phyloP scores from a whole-genome alignment of 805 yeast genomes.

The Komagataella phaffii region DNA sequence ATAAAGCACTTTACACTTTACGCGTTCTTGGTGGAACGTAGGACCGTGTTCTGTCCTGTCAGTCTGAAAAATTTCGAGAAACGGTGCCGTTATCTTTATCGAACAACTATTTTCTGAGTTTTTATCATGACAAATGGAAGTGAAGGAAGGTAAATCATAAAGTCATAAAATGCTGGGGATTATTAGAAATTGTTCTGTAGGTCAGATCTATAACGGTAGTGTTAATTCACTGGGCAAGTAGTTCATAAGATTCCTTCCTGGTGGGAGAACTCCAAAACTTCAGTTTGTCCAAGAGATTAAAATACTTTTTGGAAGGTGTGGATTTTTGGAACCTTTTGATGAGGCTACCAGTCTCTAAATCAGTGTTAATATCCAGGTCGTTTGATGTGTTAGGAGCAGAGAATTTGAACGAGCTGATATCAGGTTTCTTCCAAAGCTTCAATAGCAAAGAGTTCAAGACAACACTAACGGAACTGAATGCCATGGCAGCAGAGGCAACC shows the following conservation, averaged over 20 bases:
- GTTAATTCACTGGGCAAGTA: neutral
- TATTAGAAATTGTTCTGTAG: too few species aligned
- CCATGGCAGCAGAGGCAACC: slow-evolving; percentile 89
- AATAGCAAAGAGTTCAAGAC: slow-evolving; percentile 66
- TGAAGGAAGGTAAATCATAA: too few species aligned
- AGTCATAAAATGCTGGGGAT: too few species aligned
- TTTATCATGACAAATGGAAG: too few species aligned
- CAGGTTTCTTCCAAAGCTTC: slow-evolving; percentile 44
- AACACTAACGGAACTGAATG: slow-evolving; percentile 82
- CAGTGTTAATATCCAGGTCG: neutral
- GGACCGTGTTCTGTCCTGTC: too few species aligned
- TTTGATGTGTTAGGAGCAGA: neutral
- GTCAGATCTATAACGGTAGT: too few species aligned
- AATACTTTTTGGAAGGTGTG: neutral
- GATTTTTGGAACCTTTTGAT: neutral
- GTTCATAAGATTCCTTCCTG: neutral
- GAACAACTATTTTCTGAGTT: too few species aligned
- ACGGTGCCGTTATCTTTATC: too few species aligned
- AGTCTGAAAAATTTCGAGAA: too few species aligned
- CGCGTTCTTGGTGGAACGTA: too few species aligned
- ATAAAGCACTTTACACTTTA: too few species aligned
- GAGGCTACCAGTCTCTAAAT: neutral
- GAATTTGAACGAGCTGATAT: neutral
- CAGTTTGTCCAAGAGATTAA: too few species aligned
- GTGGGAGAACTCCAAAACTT: neutral